Evolutionary conservation across 2,329 filamentous ascomycete species (phyloP).

Genomic region (Penicillium sclerotiorum): DNA sequence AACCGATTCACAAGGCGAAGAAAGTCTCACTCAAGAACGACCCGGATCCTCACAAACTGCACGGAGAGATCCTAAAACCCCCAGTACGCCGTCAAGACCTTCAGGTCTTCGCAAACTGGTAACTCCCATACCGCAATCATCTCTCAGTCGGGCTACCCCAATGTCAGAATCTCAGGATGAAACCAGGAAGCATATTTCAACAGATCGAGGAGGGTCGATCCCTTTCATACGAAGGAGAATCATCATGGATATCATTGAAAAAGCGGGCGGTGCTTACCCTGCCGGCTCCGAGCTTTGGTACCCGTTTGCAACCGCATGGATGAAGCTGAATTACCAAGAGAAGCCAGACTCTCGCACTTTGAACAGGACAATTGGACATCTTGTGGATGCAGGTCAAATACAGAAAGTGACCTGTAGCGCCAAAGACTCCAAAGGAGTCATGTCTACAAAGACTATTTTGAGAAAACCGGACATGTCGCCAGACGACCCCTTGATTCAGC

Average conservation of each 20-base stretch:
- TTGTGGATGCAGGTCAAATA: slow-evolving; percentile 55
- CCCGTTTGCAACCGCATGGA: slow-evolving; percentile 58
- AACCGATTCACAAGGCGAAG: background rate
- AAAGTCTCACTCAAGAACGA: background rate
- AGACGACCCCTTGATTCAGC: slow-evolving; percentile 49
- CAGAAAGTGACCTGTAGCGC: slow-evolving; percentile 57
- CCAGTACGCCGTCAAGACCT: background rate
- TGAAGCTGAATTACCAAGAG: slow-evolving; percentile 46
- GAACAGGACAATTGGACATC: slow-evolving; percentile 51
- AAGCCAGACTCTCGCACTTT: slow-evolving; percentile 58
- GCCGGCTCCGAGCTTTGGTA: slow-evolving; percentile 58
- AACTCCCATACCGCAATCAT: background rate
- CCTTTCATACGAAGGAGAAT: slow-evolving; percentile 52
- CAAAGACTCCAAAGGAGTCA: slow-evolving; percentile 49
- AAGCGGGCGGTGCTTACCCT: slow-evolving; percentile 59
- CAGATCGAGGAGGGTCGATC: slow-evolving; percentile 44
- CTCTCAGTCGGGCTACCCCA: too few relatives aligned
- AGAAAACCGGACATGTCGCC: slow-evolving; percentile 50
- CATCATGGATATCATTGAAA: slow-evolving; percentile 57
- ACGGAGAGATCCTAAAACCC: background rate
- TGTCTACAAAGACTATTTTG: slow-evolving; percentile 55
- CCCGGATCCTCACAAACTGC: background rate
- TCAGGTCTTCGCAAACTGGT: background rate
- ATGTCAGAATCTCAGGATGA: too few relatives aligned
- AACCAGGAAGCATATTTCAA: background rate